Base-by-base conservation (phyloP, 768 basidiomycete genomes). In the Suillus occidentalis region DNA sequence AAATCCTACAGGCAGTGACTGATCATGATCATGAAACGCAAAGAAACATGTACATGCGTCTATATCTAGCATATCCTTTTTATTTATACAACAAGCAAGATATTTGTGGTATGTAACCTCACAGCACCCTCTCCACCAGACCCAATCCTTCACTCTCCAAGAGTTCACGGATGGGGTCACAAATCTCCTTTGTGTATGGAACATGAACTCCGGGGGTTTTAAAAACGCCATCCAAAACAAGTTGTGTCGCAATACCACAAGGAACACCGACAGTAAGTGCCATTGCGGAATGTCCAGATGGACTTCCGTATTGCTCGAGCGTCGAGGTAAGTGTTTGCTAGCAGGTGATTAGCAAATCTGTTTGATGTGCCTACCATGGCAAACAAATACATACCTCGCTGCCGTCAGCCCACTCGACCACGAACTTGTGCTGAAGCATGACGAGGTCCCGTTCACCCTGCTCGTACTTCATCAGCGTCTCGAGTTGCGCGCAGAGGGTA, bases 341-440 rank as follows among this genome's bases (percentile, higher is more conserved):
- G 34, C 61, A 36, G 22, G 70, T 66, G 39, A 65, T 36, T 47
- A 14, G n/a, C n/a, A 40, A 47, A 14, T 66, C 20, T 25, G 28
- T 10, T 7, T 58, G n/a, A 31, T 42, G 13, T 49, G 36, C 40
- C 18, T 62, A n/a, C n/a, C n/a, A 28, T 63, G 25, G 18, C 25
- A 34, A 13, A 13, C 31, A 31, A 31, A 31, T 42, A 55, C 84
- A 60, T 66, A 89, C 90, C 79, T 85, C 80, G 57, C 79, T 84
- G 56, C 97, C 95, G 72, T 98, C 94, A 40, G 85, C 83, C 86
- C 91, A 92, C 74, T 95, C 89, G 43, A 99, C 89, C 70, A 94
- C 80, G 75, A 99, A 99, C 82, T 96, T 97, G 86, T 99, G 97
- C 80, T 98, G 97, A 62, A 99, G 87, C 89, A 99, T 94, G 66